Evolutionary conservation across 2,329 filamentous ascomycete species (phyloP).

Genomic region (Beauveria rudraprayagi): DNA sequence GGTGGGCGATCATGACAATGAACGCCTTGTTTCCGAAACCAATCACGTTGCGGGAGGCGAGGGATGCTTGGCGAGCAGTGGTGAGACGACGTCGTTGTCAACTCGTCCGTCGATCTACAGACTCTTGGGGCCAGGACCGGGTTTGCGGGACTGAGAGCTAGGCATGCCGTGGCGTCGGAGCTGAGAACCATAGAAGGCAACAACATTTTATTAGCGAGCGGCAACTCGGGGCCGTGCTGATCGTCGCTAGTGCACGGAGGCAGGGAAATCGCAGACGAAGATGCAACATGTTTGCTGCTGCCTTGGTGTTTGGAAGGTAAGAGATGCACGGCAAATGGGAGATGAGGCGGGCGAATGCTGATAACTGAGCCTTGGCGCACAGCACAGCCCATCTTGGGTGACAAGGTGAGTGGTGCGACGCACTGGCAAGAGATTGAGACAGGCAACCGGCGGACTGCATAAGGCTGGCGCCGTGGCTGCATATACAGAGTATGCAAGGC

Average conservation of each 20-base stretch:
- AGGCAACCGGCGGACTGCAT: not conserved
- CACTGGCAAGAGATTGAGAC: not conserved
- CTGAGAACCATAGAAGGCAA: not conserved
- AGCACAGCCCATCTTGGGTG: not conserved
- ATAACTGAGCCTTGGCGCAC: conserved; percentile 4
- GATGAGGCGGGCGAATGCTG: not conserved
- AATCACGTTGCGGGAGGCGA: not conserved
- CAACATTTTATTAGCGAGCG: not conserved
- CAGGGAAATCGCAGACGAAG: not conserved
- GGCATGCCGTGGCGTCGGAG: not conserved
- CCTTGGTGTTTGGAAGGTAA: not conserved
- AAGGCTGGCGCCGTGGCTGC: not conserved
- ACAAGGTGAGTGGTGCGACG: not conserved
- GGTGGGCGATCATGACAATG: not conserved
- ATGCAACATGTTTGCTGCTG: not conserved
- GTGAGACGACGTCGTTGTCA: not conserved
- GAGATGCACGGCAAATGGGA: not conserved
- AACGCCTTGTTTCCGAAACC: not conserved
- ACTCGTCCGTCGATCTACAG: not conserved
- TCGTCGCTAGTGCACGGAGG: not conserved
- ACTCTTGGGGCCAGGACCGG: too few species aligned
- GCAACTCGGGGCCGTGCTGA: not conserved
- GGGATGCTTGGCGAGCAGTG: not conserved
- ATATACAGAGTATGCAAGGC: not conserved
- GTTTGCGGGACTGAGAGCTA: not conserved